Evolutionary conservation across 2,329 filamentous ascomycete species (phyloP).

Genomic region (Colletotrichum incanum): DNA sequence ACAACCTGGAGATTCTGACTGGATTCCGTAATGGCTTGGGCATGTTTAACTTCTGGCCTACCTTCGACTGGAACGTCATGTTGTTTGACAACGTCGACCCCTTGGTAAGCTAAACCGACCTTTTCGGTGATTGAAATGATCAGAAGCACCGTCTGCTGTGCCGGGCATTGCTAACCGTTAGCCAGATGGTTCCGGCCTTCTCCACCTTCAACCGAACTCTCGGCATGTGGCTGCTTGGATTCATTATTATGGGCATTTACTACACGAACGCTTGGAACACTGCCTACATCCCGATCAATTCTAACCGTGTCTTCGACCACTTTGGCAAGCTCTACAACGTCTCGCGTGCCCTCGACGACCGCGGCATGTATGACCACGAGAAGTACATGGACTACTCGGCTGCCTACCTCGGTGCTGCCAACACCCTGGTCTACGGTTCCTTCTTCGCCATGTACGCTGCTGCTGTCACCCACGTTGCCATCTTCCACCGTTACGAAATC

Average conservation of each 20-base stretch:
- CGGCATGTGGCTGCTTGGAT: constrained; percentile 50
- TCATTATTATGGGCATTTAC: constrained; percentile 51
- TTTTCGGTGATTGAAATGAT: background rate
- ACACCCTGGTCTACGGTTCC: constrained; percentile 51
- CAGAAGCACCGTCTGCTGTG: background rate
- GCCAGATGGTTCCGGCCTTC: constrained; percentile 53
- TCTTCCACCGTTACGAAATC: constrained; percentile 53
- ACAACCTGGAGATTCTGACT: constrained; percentile 54
- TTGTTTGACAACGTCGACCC: constrained; percentile 46
- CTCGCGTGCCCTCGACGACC: constrained; percentile 51
- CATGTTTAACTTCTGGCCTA: constrained; percentile 60
- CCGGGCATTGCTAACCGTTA: background rate
- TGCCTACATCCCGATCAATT: constrained; percentile 59
- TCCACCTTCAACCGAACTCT: constrained; percentile 54
- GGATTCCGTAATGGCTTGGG: constrained; percentile 58
- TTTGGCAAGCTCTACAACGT: constrained; percentile 58
- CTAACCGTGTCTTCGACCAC: constrained; percentile 58
- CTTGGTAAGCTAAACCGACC: constrained; percentile 5
- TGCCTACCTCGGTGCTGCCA: constrained; percentile 46
- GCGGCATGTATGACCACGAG: constrained; percentile 54
- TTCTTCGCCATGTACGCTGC: constrained; percentile 51
- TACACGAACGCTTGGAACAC: constrained; percentile 55
- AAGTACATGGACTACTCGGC: constrained; percentile 54
- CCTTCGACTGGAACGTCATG: constrained; percentile 62
- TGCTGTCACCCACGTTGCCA: constrained; percentile 49